phyloP scores from a whole-genome alignment of 2,329 filamentous ascomycete genomes.

The Cadophora gregata region DNA sequence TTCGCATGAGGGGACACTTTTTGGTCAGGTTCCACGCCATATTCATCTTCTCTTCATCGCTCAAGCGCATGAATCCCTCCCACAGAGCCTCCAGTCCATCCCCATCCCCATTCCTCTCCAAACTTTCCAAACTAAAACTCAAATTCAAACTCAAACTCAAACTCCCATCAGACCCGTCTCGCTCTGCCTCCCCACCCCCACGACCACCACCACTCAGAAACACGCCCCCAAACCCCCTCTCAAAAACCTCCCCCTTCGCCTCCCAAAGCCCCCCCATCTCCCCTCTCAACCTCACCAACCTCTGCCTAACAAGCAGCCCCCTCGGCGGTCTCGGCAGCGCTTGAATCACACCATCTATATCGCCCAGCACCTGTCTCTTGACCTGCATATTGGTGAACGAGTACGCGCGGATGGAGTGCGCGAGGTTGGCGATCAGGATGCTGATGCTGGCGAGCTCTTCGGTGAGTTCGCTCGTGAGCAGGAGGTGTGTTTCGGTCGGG shows the following conservation, averaged over 20 bases:
- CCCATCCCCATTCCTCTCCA: not conserved
- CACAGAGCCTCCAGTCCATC: not conserved
- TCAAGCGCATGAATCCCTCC: not conserved
- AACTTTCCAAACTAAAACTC: too few species aligned
- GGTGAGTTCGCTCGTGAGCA: not conserved
- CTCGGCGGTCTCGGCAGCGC: conserved; percentile 6
- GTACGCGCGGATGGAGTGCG: conserved; percentile 5
- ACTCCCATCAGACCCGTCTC: too few species aligned
- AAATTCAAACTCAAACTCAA: too few species aligned
- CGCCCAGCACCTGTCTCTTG: not conserved
- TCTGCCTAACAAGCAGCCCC: not conserved
- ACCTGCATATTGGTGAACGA: not conserved
- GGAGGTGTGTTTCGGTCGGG: not conserved
- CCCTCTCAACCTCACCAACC: not conserved
- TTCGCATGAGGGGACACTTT: conserved; percentile 2
- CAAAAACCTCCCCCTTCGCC: not conserved
- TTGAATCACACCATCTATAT: not conserved
- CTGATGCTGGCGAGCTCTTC: not conserved
- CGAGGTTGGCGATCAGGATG: not conserved
- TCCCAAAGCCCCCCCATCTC: not conserved
- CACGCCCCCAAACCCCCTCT: not conserved
- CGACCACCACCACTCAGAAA: not conserved
- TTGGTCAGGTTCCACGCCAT: not conserved
- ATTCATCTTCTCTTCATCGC: not conserved
- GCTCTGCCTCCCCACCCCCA: not conserved